Percentiles rank a stretch among this genome's conserved stretches.
phyloP scores from a whole-genome alignment of 345 rosid genomes.

The Garcia nutans region DNA sequence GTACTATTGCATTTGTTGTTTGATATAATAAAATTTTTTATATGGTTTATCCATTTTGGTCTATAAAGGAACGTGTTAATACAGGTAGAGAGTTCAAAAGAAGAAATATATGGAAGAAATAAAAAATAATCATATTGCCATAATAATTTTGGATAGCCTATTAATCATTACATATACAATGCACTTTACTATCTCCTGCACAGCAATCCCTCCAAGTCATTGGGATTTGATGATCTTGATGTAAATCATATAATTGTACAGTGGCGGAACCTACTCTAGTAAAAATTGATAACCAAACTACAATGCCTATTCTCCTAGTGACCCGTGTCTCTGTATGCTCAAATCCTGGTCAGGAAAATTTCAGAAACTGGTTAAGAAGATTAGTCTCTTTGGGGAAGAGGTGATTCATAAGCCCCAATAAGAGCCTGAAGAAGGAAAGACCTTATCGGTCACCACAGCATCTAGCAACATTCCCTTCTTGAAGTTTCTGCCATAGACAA shows the following conservation, averaged over 20 bases:
- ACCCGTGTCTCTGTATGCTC: background rate
- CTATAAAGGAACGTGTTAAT: too few relatives aligned
- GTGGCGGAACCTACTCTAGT: background rate
- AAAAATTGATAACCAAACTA: background rate
- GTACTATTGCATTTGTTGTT: background rate
- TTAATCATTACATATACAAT: slow-evolving; percentile 8
- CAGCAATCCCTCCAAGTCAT: background rate
- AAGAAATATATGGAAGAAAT: background rate
- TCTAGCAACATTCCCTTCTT: slow-evolving; percentile 60
- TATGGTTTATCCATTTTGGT: too few relatives aligned
- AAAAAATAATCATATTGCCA: background rate
- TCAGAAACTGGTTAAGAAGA: slow-evolving; percentile 5
- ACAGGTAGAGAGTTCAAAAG: background rate
- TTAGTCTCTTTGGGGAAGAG: background rate
- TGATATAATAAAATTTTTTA: too few relatives aligned
- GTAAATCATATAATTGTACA: background rate
- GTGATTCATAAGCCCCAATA: background rate
- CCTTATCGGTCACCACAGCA: slow-evolving; percentile 47
- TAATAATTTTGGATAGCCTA: background rate
- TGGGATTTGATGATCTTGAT: background rate
- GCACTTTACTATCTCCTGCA: background rate
- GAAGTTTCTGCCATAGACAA: slow-evolving; percentile 90
- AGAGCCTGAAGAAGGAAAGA: background rate
- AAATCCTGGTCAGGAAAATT: slow-evolving; percentile 10
- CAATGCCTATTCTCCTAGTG: background rate